phyloP scores from a whole-genome alignment of 768 basidiomycete species.

The Pholiota microspora region DNA sequence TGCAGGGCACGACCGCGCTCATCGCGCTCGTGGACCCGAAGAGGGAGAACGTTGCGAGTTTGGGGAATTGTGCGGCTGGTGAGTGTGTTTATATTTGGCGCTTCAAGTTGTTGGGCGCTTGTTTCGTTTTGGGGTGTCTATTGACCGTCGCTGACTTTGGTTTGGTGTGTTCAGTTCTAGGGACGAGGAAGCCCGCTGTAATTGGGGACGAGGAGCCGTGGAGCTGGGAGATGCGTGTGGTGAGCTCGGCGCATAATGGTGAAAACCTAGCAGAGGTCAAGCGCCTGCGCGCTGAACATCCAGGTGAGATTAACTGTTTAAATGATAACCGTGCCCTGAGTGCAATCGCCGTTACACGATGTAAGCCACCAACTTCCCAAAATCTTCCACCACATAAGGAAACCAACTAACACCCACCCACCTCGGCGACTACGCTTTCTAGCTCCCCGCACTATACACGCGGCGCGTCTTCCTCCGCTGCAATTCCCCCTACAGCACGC shows the following conservation, averaged over 20 bases:
- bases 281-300: slow-evolving; percentile 43
- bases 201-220: no score
- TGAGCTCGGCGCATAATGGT: slow-evolving; percentile 55
- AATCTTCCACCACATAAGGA: no score
- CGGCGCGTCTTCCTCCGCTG: slow-evolving; percentile 40
- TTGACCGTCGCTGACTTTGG: no score
- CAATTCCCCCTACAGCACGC: no score
- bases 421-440: slow-evolving; percentile 54
- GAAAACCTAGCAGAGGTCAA: slow-evolving; percentile 36
- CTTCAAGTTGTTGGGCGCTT: no score
- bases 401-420: no score
- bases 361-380: no score
- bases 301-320: slow-evolving; percentile 42
- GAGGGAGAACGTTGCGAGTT: slow-evolving; percentile 45
- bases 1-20: slow-evolving; percentile 51
- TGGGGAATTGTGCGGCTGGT: slow-evolving; percentile 59
- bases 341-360: slow-evolving; percentile 55
- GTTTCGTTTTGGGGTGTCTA: no score
- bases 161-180: slow-evolving; percentile 40
- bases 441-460: slow-evolving; percentile 48
- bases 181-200: slow-evolving; percentile 28
- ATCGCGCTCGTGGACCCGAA: slow-evolving; percentile 44
- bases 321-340: slow-evolving; percentile 48
- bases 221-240: slow-evolving; percentile 35
- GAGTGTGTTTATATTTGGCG: not conserved